Evolutionary conservation across 1,139 yeast genomes (phyloP), one percentile per base, ranked within the genome.

Genomic region (Debaryomyces udenii): DNA sequence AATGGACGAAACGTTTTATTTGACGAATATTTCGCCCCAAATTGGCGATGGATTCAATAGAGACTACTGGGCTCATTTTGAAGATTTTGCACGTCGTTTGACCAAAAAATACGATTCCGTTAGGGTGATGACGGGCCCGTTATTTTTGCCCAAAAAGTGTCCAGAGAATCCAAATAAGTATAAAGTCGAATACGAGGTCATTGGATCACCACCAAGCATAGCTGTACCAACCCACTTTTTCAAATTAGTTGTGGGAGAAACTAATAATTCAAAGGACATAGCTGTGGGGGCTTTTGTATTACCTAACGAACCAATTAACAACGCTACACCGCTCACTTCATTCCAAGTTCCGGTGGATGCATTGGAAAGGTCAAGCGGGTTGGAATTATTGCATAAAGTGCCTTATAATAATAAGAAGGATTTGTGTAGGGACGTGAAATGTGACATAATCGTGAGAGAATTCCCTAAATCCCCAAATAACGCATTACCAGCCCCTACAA

Each of bases 141-240:
- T 94, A 43, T 93, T 83, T 59, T 75, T 93, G 44, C 99, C 99
- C 4, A 85, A 84, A 55, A 70, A 72, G 45, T 78, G 81, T 49
- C 78, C 82, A 1, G 78, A 68, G 33, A 77, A 69, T 11, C 43
- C 43, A 23, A 94, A 91, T 2, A 93, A 91, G 61, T 87, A 71
- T 64, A 74, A 87, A 50, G 96, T 93, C 13, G 70, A 78, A 2
- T 93, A 91, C 62, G 99, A 94, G 65, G 88, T 93, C 33, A 89
- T 93, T 61, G 99, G 99, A 3, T 86, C 89, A 51, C 99, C 99
- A 5, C 99, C 99, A 39, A 87, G 81, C 53, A 77, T 93, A 42
- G 98, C 99, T 0, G 99, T 93, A 9, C 99, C 99, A 13, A 93
- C 99, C 0, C 99, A 93, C 64, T 93, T 94, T 58, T 93, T 84